These are phyloP conservation scores for Xylaria cubensis DNA, from an alignment of 495 filamentous ascomycete genomes.

Conservation along the genomic window DNA sequence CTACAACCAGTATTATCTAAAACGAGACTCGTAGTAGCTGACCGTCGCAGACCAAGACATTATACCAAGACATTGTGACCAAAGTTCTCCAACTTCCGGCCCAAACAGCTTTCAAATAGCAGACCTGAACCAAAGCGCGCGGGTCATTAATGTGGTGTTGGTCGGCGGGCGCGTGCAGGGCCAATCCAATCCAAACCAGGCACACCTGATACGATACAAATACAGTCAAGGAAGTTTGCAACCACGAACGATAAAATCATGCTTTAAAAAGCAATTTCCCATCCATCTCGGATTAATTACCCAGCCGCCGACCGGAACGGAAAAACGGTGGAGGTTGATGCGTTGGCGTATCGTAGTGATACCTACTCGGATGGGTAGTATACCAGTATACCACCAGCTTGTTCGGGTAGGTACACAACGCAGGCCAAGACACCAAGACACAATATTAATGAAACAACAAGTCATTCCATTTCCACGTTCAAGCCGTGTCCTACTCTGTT, in stretches of 20 bases:
- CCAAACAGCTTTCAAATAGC: neutral
- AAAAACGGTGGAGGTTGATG: neutral
- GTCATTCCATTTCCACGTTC: neutral
- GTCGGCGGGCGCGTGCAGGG: neutral
- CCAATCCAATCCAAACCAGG: conserved; percentile 3
- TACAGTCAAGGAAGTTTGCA: neutral
- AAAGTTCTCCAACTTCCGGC: neutral
- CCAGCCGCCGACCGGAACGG: neutral
- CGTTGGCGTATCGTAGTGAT: too few relatives aligned
- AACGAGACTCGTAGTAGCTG: neutral
- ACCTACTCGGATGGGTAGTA: neutral
- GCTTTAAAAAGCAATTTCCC: neutral
- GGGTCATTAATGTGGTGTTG: neutral
- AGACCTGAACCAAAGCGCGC: neutral
- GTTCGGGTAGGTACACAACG: neutral
- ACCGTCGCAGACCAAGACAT: neutral
- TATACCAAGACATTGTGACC: neutral
- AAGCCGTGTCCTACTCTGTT: neutral
- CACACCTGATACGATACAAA: neutral
- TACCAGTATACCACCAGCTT: neutral
- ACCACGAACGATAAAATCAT: neutral
- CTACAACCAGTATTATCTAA: neutral
- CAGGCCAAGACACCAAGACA: neutral
- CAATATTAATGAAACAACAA: neutral
- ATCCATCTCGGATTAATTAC: neutral